phyloP scores from a whole-genome alignment of 768 basidiomycete genomes.

The Sporobolomyces pararoseus region DNA sequence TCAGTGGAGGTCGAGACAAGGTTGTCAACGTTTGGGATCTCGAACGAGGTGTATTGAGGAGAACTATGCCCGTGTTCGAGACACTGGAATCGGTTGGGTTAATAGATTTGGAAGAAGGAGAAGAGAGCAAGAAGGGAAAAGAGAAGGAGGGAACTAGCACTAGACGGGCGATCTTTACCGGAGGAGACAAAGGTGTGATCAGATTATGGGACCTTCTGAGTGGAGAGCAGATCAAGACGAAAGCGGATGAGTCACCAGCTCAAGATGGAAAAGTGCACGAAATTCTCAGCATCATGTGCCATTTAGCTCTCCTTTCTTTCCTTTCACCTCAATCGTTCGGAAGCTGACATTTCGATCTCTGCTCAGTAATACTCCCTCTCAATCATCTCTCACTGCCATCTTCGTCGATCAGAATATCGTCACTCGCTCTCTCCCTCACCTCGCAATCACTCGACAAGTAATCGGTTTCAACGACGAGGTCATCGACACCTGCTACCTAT shows the following conservation, averaged over 20 bases:
- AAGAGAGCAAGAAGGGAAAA: conserved; percentile 46
- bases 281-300: conserved; percentile 74
- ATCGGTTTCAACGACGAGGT: conserved; percentile 99
- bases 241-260: conserved; percentile 49
- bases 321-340: background rate
- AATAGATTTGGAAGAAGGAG: conserved; percentile 43
- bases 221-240: conserved; percentile 61
- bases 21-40: conserved; percentile 93
- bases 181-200: conserved; percentile 81
- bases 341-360: no score
- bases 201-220: conserved; percentile 76
- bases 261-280: conserved; percentile 62
- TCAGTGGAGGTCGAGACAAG: conserved; percentile 88
- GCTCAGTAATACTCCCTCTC: conserved; percentile 25
- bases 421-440: conserved; percentile 71
- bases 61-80: conserved; percentile 50
- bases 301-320: conserved; percentile 48
- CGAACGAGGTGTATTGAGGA: conserved; percentile 52
- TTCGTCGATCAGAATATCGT: conserved; percentile 97
- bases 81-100: conserved; percentile 45
- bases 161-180: conserved; percentile 63
- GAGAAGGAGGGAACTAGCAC: conserved; percentile 44
- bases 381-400: conserved; percentile 61
- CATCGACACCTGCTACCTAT: conserved; percentile 77
- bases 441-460: conserved; percentile 64